Evolutionary conservation across 176 grass and related monocot species (phyloP).

Genomic region (Pharus latifolius): DNA sequence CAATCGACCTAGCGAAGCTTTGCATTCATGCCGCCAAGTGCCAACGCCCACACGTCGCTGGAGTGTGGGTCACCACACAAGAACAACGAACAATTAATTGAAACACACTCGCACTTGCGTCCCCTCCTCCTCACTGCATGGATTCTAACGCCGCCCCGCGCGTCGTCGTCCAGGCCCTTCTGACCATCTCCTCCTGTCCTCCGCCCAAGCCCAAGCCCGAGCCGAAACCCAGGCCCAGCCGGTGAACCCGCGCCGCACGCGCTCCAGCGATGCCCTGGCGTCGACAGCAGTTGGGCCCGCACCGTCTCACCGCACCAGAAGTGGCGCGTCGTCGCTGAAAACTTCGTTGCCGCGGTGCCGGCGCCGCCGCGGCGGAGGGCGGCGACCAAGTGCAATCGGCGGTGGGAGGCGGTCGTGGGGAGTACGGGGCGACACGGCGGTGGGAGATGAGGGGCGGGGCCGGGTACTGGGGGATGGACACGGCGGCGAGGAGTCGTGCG

Average conservation of each 20-base stretch:
- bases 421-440: constrained; percentile 2
- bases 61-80: too few relatives aligned
- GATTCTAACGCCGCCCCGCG: neutral
- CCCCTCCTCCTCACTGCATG: too few relatives aligned
- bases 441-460: constrained; percentile 23
- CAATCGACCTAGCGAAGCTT: too few relatives aligned
- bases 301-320: constrained; percentile 38
- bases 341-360: constrained; percentile 19
- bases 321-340: constrained; percentile 40
- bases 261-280: constrained; percentile 26
- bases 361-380: constrained; percentile 18
- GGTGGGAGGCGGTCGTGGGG: constrained; percentile 24
- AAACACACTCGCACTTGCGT: too few relatives aligned
- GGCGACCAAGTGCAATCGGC: constrained; percentile 26
- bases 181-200: neutral
- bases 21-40: too few relatives aligned
- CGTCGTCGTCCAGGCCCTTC: constrained; percentile 26
- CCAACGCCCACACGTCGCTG: too few relatives aligned
- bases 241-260: constrained; percentile 10
- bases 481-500: constrained; percentile 5
- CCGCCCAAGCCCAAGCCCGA: neutral
- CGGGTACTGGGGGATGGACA: constrained; percentile 28
- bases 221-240: neutral
- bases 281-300: constrained; percentile 25
- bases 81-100: too few relatives aligned